Base-by-base conservation (phyloP, 768 basidiomycete genomes). In the Tulasnella sp. region DNA sequence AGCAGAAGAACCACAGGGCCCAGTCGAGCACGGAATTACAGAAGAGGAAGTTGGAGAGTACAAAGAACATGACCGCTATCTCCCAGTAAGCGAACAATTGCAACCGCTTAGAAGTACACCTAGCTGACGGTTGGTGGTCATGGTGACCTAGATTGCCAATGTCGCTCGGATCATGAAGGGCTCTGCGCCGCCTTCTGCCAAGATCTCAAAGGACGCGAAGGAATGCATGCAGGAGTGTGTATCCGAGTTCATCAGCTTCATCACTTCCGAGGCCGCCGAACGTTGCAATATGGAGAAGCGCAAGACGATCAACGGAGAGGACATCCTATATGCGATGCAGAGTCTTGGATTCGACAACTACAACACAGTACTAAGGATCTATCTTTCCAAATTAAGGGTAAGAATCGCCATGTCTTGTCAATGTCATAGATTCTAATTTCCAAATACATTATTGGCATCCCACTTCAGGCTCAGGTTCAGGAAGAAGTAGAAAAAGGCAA, bases 171-270 rank as follows among this genome's bases (percentile, higher is more conserved):
- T 98, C 68, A 98, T 97, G 94, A 97, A 97, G 72, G 76, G 83
- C 44, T 80, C 90, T 10, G 84, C 97, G 2, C 94, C 95, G 0
- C 74, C 83, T 0, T 86, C 86, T 19, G 90, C 95, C 44, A 98
- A 98, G 74, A 95, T 97, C 67, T 88, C 90, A 7, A 97, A 97
- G 71, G 95, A 98, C 72, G 93, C 93, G 47, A 98, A 98, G 70
- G 95, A 98, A 73, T 93, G 90, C 72, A 91, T 97, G 44, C 95
- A 98, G 71, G 95, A 97, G 73, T 96, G 94, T 73, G 91, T 96
- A 58, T 92, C 88, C 44, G 95, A 98, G 74, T 98, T 96, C 77
- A 97, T 98, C 71, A 85, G 84, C 66, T 98, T 98, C 78, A 92
- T 98, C 74, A 96, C 94, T 27, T 88, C 85, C 45, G 95, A 98